These are phyloP conservation scores for Haemoproteus tartakovskyi DNA, from an alignment of 169 alveolate genomes.

Conservation along the genomic window DNA sequence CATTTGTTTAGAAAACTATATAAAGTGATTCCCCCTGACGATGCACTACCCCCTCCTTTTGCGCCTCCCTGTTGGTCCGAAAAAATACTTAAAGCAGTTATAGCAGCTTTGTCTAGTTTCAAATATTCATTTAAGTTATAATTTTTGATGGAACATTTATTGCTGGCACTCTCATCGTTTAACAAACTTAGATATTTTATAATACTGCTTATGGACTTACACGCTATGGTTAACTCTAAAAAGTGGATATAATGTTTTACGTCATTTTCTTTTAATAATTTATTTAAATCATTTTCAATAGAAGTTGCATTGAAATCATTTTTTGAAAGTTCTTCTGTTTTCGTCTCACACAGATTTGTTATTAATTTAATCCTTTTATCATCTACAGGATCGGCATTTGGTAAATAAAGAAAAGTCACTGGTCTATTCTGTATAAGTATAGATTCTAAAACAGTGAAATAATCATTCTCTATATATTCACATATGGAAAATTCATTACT, in stretches of 20 bases:
- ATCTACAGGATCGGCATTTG: conserved; percentile 26
- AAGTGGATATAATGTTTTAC: conserved; percentile 67
- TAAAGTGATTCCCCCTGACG: conserved; percentile 43
- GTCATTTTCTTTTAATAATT: conserved; percentile 54
- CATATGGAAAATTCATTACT: conserved; percentile 47
- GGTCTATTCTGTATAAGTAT: conserved; percentile 44
- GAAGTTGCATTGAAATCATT: conserved; percentile 9
- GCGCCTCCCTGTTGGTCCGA: conserved; percentile 3
- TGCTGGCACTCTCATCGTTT: conserved; percentile 65
- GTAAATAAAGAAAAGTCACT: background rate
- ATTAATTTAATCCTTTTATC: conserved; percentile 39
- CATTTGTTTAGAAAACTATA: conserved; percentile 89
- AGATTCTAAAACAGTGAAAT: conserved; percentile 52
- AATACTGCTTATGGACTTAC: conserved; percentile 63
- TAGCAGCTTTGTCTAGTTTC: conserved; percentile 78
- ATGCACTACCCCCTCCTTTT: background rate
- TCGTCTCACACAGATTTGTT: conserved; percentile 39
- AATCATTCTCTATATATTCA: conserved; percentile 63
- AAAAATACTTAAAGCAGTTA: conserved; percentile 68
- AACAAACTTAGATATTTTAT: conserved; percentile 66
- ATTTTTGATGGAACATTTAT: conserved; percentile 63
- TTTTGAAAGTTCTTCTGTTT: conserved; percentile 12
- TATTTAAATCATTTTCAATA: conserved; percentile 69
- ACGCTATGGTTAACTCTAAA: conserved; percentile 58
- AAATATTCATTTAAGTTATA: conserved; percentile 71